Evolutionary conservation across 805 yeast species (phyloP), one percentile per base, ranked within the genome.

Genomic region (Wickerhamiella allomyrinae): DNA sequence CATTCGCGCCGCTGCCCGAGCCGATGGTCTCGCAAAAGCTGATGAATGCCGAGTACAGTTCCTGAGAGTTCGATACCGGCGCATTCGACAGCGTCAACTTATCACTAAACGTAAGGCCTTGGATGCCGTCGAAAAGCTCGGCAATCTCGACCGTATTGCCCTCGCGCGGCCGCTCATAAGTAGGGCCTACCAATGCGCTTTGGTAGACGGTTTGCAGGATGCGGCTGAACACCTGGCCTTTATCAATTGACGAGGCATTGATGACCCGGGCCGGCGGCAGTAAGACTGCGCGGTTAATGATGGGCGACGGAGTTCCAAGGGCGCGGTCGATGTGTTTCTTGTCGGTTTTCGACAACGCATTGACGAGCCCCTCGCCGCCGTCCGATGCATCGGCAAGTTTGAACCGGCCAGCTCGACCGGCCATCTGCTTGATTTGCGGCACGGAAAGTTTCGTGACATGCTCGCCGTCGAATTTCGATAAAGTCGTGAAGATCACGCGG

Each of bases 321-420:
- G 55, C 55, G 19, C 22, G 4, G 20, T 39, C 29, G 20, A 51
- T 39, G 9, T 29, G n/a, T 1, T 29, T 13, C 17, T 43, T 34
- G 20, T 45, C 49, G 11, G 20, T 20, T 2, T 20, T 13, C 0
- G 23, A 22, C 19, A 45, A 20, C 17, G 49, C 40, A 13, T 45
- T 42, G 7, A 51, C 56, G 14, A 43, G 33, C 1, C 56, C 56
- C 14, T 25, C 41, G n/a, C 43, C 52, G 21, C 52, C 50, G 41
- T 69, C 68, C 17, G 67, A 62, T 5, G 77, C 67, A 0, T 77
- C 76, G 1, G 69, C 63, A 3, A 62, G 64, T 44, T 67, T 71
- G 52, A 65, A 91, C 46, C 98, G 63, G 1, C 98, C 98, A 0
- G 98, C 98, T 48, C 98, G 68, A 1, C 98, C 98, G 3, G 91